A percentile compares a stretch with the other conserved stretches of the same genome.
phyloP scores from a whole-genome alignment of 805 yeast species.

The Yamadazyma nakazawae region DNA sequence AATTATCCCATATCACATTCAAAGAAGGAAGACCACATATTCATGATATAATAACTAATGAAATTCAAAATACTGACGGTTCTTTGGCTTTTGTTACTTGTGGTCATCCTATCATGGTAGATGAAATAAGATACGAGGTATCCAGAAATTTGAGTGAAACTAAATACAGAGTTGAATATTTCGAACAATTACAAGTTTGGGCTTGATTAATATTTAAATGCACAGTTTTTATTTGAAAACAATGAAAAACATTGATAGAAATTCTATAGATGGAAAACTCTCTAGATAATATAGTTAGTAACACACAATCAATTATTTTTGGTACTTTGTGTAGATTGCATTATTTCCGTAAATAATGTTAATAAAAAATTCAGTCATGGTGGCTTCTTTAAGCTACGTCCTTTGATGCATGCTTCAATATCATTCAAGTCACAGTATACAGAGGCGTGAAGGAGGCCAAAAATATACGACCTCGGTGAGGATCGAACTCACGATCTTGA shows the following conservation, averaged over 20 bases:
- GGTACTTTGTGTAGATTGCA: too few relatives aligned
- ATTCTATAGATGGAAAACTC: too few relatives aligned
- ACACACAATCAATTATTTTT: too few relatives aligned
- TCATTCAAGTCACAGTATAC: too few relatives aligned
- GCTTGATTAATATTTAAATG: conserved; percentile 17
- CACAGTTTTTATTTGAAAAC: background rate
- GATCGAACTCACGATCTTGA: conserved; percentile 28
- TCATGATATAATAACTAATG: conserved; percentile 31
- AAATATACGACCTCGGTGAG: conserved; percentile 28
- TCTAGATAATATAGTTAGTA: too few relatives aligned
- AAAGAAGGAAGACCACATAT: conserved; percentile 50
- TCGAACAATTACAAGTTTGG: conserved; percentile 78
- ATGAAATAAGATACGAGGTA: conserved; percentile 49
- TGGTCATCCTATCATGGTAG: conserved; percentile 62
- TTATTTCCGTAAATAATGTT: too few relatives aligned
- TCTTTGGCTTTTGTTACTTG: conserved; percentile 55
- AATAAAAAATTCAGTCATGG: too few relatives aligned
- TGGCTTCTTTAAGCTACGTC: too few relatives aligned
- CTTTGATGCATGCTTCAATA: too few relatives aligned
- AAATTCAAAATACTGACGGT: conserved; percentile 35
- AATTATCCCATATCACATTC: conserved; percentile 34
- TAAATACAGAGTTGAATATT: conserved; percentile 59
- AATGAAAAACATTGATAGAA: background rate
- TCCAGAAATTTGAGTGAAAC: conserved; percentile 32
- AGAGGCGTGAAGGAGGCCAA: too few relatives aligned